Evolutionary conservation across 2,329 filamentous ascomycete genomes (phyloP), one percentile per base, ranked within the genome.

Genomic region (Phaeomoniella chlamydospora): DNA sequence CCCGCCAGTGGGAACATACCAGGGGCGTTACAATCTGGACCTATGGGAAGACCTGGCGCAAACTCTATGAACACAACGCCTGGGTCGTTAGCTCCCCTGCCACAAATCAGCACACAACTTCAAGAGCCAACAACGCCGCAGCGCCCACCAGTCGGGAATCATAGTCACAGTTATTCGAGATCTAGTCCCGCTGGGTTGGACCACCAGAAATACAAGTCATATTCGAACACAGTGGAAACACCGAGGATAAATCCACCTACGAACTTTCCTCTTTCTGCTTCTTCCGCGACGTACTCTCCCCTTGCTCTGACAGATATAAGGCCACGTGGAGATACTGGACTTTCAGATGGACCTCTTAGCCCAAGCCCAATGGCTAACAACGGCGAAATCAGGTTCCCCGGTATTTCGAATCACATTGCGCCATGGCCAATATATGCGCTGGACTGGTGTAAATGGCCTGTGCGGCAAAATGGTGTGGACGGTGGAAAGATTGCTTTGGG

Each of bases 401-500:
- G 53, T 4, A 92, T 88, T 43, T 93, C 85, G 66, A 94, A 88
- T 55, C 94, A 94, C 53, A 63, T 93, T 43, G 86, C 88, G 3
- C 87, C 88, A 0, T 98, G 90, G 85, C 80, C 86, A 11, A 78
- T 93, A 37, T 98, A 96, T 56, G 88, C 90, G 10, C 88, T 93
- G 50, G 90, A 98, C 62, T 98, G 90, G 90, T 98, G 90, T 65
- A 98, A 98, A 60, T 98, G 90, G 88, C 76, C 82, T 12, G 77
- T 88, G 2, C 75, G 85, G 29, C 50, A 77, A 61, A 49, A 77
- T 26, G 55, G 50, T 35, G 64, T 64, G 45, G 78, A 83, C 42
- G 85, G 84, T 3, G 90, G 90, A 29, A 96, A 96, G 59, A 72
- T 98, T 48, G 90, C 90, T 10, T 70, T 98, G 29, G 90, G 88